Percentiles rank a stretch among this genome's conserved stretches.
These are phyloP conservation scores for Diplodia intermedia DNA, from an alignment of 2,329 filamentous ascomycete species.

Conservation along the genomic window DNA sequence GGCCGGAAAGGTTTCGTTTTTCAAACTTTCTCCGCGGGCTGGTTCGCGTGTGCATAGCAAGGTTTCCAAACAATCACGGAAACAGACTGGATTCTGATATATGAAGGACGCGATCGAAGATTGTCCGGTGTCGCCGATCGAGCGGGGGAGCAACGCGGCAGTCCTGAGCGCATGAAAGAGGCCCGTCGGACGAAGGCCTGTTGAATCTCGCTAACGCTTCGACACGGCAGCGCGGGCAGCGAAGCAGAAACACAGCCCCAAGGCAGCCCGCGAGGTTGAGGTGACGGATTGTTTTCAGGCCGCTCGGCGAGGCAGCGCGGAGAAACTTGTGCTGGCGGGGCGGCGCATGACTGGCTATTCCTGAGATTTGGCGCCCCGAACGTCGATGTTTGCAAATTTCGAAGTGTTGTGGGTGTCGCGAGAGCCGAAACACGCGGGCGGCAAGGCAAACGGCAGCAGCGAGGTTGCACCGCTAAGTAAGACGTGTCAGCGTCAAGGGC, in stretches of 20 bases:
- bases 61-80: slow-evolving; percentile 29
- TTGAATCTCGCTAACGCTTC: slow-evolving; percentile 28
- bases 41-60: slow-evolving; percentile 7
- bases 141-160: not conserved
- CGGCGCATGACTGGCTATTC: slow-evolving; percentile 14
- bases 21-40: slow-evolving; percentile 17
- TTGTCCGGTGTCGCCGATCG: slow-evolving; percentile 6
- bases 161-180: slow-evolving; percentile 22
- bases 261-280: slow-evolving; percentile 15
- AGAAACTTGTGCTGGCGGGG: slow-evolving; percentile 4
- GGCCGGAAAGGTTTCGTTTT: slow-evolving; percentile 29
- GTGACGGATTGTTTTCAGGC: slow-evolving; percentile 14
- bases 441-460: slow-evolving; percentile 6
- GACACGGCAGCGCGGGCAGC: slow-evolving; percentile 9
- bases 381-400: slow-evolving; percentile 1
- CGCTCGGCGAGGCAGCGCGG: slow-evolving; percentile 12
- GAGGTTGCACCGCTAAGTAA: slow-evolving; percentile 27
- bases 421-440: slow-evolving; percentile 11
- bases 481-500: slow-evolving; percentile 9
- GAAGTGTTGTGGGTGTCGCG: slow-evolving; percentile 1
- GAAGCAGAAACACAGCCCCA: slow-evolving; percentile 16
- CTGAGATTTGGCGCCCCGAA: slow-evolving; percentile 18
- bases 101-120: slow-evolving; percentile 18
- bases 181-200: slow-evolving; percentile 21
- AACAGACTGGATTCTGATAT: slow-evolving; percentile 29